Conservation (phyloP, 106 monocot species). For the Allium fistulosum region DNA sequence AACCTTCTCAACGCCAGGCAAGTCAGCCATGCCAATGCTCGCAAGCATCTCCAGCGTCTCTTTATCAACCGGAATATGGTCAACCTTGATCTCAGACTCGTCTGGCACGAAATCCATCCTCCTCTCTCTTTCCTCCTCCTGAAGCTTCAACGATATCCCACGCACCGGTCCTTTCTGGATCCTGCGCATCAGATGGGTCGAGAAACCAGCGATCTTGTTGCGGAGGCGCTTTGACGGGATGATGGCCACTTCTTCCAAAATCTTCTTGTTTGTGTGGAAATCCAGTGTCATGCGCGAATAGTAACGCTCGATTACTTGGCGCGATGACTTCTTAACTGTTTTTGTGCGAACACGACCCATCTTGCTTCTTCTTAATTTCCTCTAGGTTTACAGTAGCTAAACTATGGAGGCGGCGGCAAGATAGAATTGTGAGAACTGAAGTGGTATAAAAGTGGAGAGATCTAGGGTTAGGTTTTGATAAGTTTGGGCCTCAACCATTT, state of each 20-base stretch:
- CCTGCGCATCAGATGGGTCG: conserved; percentile 19
- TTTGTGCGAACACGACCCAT: conserved; percentile 20
- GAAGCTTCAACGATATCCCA: conserved; percentile 19
- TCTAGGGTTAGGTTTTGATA: too few relatives aligned
- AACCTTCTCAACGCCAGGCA: conserved; percentile 11
- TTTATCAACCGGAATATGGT: conserved; percentile 6
- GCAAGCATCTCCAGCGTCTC: conserved; percentile 20
- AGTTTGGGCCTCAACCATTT: too few relatives aligned
- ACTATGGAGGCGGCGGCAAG: too few relatives aligned
- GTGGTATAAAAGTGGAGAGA: too few relatives aligned
- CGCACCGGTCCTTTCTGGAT: conserved; percentile 15
- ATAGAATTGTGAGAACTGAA: too few relatives aligned
- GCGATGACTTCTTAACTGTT: conserved; percentile 17
- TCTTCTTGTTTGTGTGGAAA: conserved; percentile 30
- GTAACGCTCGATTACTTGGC: conserved; percentile 20
- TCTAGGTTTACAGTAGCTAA: too few relatives aligned
- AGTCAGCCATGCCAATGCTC: conserved; percentile 13
- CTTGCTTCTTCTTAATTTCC: not conserved
- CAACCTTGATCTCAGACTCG: conserved; percentile 16
- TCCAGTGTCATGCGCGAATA: conserved; percentile 29
- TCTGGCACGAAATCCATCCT: conserved; percentile 18
- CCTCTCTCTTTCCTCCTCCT: conserved; percentile 22
- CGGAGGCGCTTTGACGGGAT: conserved; percentile 27
- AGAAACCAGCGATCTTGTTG: conserved; percentile 29
- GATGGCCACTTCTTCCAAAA: conserved; percentile 22